These are phyloP conservation scores for Sanguinoderma infundibulare DNA, from an alignment of 1,284 basidiomycete genomes.

Conservation along the genomic window DNA sequence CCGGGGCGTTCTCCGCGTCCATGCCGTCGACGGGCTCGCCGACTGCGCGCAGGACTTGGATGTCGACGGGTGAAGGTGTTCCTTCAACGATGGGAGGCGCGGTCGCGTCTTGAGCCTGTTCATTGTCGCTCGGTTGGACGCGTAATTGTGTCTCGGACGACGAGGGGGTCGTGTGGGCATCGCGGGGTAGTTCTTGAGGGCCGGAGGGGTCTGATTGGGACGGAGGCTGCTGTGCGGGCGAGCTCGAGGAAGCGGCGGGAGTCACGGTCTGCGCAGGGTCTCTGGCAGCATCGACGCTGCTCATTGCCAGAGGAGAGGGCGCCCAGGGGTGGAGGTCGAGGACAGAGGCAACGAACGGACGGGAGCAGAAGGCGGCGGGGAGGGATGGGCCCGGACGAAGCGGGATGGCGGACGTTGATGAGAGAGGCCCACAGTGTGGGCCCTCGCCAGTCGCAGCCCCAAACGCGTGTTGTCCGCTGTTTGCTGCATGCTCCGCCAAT, in stretches of 20 bases:
- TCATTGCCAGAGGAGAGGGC: conserved; percentile 33
- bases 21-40: conserved; percentile 20
- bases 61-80: conserved; percentile 16
- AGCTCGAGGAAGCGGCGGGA: conserved; percentile 9
- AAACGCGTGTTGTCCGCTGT: conserved; percentile 37
- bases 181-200: conserved; percentile 23
- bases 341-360: conserved; percentile 3
- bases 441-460: not conserved
- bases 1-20: conserved; percentile 23
- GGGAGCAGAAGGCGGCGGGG: conserved; percentile 9
- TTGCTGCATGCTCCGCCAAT: conserved; percentile 32
- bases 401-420: conserved; percentile 33
- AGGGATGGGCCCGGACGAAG: conserved; percentile 16
- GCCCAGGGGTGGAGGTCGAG: conserved; percentile 7
- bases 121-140: conserved; percentile 20
- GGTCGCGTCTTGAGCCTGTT: conserved; percentile 11
- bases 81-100: conserved; percentile 20
- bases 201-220: conserved; percentile 26
- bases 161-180: conserved; percentile 19
- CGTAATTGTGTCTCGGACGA: conserved; percentile 21
- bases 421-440: conserved; percentile 12
- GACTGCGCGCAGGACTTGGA: conserved; percentile 18
- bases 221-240: conserved; percentile 28
- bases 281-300: conserved; percentile 36
- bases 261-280: conserved; percentile 25